Evolutionary conservation across 257 asterid genomes (phyloP), one percentile per base, ranked within the genome.

Genomic region (Anisodus tanguticus): DNA sequence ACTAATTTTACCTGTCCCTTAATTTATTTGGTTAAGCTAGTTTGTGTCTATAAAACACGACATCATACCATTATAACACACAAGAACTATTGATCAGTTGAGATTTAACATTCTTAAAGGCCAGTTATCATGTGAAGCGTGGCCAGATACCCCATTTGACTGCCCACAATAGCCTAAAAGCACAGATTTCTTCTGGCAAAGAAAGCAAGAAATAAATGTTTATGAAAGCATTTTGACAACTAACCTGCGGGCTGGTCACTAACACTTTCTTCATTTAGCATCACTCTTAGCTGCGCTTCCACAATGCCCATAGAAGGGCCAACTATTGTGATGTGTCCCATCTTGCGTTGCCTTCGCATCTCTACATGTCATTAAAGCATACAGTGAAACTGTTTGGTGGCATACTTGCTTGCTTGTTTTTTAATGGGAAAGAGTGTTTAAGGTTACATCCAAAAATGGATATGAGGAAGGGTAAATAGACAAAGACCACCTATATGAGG

Each of bases 281-380:
- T 85, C 85, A 90, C 80, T 83, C 86, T 88, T 82, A 96, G 89
- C 57, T 91, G 90, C 62, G 97, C 90, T 89, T 94, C 97, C 86
- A 93, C 88, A 87, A 93, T 87, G 51, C 95, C 97, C 95, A 92
- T 88, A 79, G 97, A 92, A 82, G 95, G 92, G 84, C 99, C 99
- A 84, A 92, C 93, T 47, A 96, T 80, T 9, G 99, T 94, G 83
- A 96, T 90, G 87, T 96, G 99, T 76, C 98, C 99, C 99, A 96
- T 94, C 92, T 96, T 96, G 84, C 99, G 93, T 88, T 96, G 99
- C 89, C 92, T 94, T 83, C 97, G 91, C 91, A 96, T 96, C 88
- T 92, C 98, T 94, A 88, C 84, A 87, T 31, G 22, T 68, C n/a
- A 67, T 68, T 31, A 37, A 82, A 82, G 54, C 68, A 82, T 26